Conservation (phyloP, 257 asterid species). For the Gynochthodes officinalis region DNA sequence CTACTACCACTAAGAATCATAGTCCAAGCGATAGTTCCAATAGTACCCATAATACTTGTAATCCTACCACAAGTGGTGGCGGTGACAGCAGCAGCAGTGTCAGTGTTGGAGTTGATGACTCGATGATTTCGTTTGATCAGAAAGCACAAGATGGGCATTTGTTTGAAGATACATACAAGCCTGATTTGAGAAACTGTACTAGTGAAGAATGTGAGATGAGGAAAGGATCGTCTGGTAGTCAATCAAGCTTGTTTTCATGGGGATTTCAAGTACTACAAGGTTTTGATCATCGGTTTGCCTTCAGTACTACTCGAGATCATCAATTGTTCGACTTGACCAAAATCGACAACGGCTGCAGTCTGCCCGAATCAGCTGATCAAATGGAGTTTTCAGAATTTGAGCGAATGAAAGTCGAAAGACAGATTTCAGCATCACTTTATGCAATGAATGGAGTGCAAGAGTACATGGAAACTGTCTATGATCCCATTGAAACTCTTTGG, state of each 20-base stretch:
- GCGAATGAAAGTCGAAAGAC: slow-evolving; percentile 62
- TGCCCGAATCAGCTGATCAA: not conserved
- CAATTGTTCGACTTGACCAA: slow-evolving; percentile 22
- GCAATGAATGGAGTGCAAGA: slow-evolving; percentile 72
- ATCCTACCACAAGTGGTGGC: slow-evolving; percentile 11
- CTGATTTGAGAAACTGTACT: slow-evolving; percentile 46
- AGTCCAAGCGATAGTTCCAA: not conserved
- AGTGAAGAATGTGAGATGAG: slow-evolving; percentile 16
- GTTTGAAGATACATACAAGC: slow-evolving; percentile 45
- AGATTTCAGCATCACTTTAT: slow-evolving; percentile 75
- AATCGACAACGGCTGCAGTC: not conserved
- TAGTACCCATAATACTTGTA: slow-evolving; percentile 1
- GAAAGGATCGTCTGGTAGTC: slow-evolving; percentile 13
- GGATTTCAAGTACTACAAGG: slow-evolving; percentile 6
- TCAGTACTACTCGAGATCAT: not conserved
- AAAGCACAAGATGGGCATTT: slow-evolving; percentile 12
- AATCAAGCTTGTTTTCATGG: slow-evolving; percentile 2
- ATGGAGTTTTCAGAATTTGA: slow-evolving; percentile 46
- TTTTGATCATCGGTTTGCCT: not conserved
- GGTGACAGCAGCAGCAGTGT: not conserved
- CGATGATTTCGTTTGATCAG: slow-evolving; percentile 19
- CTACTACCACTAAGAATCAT: slow-evolving; percentile 4
- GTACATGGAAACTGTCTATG: slow-evolving; percentile 52
- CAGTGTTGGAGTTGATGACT: no score
- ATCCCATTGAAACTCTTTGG: slow-evolving; percentile 59